A percentile compares a stretch with the other conserved stretches of the same genome.
phyloP scores from a whole-genome alignment of 495 filamentous ascomycete genomes.

The Neurospora sp. region DNA sequence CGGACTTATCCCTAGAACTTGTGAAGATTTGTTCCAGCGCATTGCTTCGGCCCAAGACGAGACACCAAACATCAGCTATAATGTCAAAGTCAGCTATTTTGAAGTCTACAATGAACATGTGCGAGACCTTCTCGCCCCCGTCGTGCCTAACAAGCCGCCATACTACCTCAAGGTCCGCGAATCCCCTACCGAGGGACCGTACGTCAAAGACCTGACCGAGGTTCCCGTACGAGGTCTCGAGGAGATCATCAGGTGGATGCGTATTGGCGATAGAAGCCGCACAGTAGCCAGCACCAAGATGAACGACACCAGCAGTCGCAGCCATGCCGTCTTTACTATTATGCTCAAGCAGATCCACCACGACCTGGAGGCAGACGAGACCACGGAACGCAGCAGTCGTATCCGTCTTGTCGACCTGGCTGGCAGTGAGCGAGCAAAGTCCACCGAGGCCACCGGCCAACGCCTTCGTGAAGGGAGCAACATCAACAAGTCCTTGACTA shows the following conservation, averaged over 20 bases:
- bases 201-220: constrained; percentile 93
- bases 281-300: constrained; percentile 97
- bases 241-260: constrained; percentile 86
- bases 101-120: constrained; percentile 99
- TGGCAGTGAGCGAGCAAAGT: constrained; percentile 88
- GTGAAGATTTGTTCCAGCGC: constrained; percentile 88
- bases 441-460: constrained; percentile 86
- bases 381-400: constrained; percentile 83
- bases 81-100: constrained; percentile 95
- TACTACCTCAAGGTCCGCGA: constrained; percentile 97
- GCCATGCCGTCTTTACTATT: constrained; percentile 95
- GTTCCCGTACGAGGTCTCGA: constrained; percentile 70
- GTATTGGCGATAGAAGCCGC: constrained; percentile 73
- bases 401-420: constrained; percentile 95
- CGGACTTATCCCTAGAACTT: constrained; percentile 93
- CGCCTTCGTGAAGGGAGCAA: constrained; percentile 90
- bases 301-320: constrained; percentile 94
- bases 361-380: constrained; percentile 87
- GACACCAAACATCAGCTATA: constrained; percentile 83
- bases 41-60: constrained; percentile 68
- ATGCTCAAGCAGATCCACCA: constrained; percentile 92
- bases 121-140: constrained; percentile 78
- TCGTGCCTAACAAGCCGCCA: constrained; percentile 55
- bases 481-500: constrained; percentile 98
- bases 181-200: constrained; percentile 90